Base-by-base conservation (phyloP, 768 basidiomycete species). In the Saitozyma sp. region DNA sequence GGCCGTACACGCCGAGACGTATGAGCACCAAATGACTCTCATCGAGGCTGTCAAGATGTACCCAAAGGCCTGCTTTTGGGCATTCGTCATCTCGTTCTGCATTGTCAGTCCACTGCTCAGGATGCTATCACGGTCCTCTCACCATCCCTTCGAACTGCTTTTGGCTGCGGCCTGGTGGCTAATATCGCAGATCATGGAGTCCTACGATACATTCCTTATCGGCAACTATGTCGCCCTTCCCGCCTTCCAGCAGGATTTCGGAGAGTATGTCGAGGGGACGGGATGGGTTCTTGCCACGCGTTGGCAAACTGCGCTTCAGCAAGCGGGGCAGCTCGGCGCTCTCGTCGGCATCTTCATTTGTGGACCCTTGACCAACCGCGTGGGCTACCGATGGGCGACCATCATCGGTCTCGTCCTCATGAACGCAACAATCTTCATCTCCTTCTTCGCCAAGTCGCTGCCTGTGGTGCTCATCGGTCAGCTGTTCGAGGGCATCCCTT, bases 41-140 rank as follows among this genome's bases (percentile, higher is more conserved):
- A 9, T 66, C 11, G 54, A 75, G 52, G 74, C 74, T 10, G 71
- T 68, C 58, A 69, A 62, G 61, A 67, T 71, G 0, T 71, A 75
- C 40, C 74, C 74, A 13, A 66, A 66, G 74, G 74, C 74, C 16
- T 75, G 74, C 57, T 69, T 75, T 54, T 75, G 74, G 74, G 69
- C 71, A 6, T 73, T 75, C 45, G 39, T 75, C 58, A 74, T 74
- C 70, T 65, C 65, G 6, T 71, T 61, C 54, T 68, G 64, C 50
- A 73, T 46, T 17, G 45, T 46, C 13, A 46, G 45, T 50, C 45
- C 6, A 11, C 45, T 46, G 29, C 5, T 29, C 29, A 29, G 29
- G 29, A 29, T 29, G 29, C 29, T 29, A 2, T 29, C 29, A 29
- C 5, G 29, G 29, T 29, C 2, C 5, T 29, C 5, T 29, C 2